phyloP scores from a whole-genome alignment of 1,284 basidiomycete species.

The Austropuccinia psidii region DNA sequence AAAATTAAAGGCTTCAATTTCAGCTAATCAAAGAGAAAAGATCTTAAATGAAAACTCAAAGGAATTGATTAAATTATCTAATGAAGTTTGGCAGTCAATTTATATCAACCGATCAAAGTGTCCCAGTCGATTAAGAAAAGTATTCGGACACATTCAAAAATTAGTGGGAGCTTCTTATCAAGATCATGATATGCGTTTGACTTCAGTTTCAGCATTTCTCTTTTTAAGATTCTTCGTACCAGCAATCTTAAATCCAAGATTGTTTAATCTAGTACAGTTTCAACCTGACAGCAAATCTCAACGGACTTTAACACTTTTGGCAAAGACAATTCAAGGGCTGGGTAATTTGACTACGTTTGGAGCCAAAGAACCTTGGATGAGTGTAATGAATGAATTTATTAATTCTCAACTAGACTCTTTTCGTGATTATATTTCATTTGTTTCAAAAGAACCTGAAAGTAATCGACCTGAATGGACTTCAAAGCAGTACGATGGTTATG shows the following conservation, averaged over 20 bases:
- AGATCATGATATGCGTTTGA: constrained; percentile 31
- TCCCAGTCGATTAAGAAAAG: constrained; percentile 8
- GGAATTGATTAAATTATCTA: neutral
- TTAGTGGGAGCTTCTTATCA: constrained; percentile 9
- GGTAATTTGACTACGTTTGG: constrained; percentile 60
- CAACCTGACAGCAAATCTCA: constrained; percentile 54
- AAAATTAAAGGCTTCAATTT: constrained; percentile 4
- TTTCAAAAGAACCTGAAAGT: constrained; percentile 36
- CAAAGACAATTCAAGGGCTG: constrained; percentile 66
- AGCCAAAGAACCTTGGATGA: constrained; percentile 46
- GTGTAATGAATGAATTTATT: constrained; percentile 45
- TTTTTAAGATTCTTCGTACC: constrained; percentile 41
- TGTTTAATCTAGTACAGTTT: constrained; percentile 53
- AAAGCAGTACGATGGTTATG: constrained; percentile 40
- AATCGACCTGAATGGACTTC: constrained; percentile 43
- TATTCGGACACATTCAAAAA: constrained; percentile 24
- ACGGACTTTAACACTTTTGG: constrained; percentile 74
- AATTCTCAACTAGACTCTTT: constrained; percentile 59
- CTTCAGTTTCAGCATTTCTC: constrained; percentile 27
- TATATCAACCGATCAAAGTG: constrained; percentile 29
- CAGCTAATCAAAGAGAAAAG: constrained; percentile 12
- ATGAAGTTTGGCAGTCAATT: constrained; percentile 33
- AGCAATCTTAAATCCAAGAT: constrained; percentile 20
- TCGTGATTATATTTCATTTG: constrained; percentile 64
- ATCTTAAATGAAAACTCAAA: neutral